Evolutionary conservation across 2,329 filamentous ascomycete species (phyloP).

Genomic region (Aspergillus pseudoglaucus): DNA sequence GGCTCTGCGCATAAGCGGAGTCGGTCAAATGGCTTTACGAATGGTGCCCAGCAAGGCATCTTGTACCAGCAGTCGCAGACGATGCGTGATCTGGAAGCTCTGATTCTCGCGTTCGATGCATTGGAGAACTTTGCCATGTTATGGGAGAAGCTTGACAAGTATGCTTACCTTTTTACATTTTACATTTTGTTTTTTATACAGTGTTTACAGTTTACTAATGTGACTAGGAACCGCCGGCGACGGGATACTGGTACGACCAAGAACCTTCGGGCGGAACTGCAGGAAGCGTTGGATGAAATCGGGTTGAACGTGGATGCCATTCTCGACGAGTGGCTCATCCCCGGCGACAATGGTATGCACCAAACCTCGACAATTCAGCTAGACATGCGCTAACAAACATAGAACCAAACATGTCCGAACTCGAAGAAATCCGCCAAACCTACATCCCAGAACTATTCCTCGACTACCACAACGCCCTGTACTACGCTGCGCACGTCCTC

Average conservation of each 20-base stretch:
- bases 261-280: conserved; percentile 51
- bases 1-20: conserved; percentile 24
- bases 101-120: conserved; percentile 59
- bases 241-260: conserved; percentile 34
- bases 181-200: neutral
- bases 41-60: conserved; percentile 17
- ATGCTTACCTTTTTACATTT: no score
- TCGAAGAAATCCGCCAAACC: conserved; percentile 60
- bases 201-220: conserved; percentile 9
- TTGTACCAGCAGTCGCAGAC: conserved; percentile 49
- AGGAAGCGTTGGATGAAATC: conserved; percentile 48
- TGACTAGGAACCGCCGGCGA: conserved; percentile 22
- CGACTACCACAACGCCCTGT: conserved; percentile 73
- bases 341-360: conserved; percentile 50
- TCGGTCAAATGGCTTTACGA: conserved; percentile 20
- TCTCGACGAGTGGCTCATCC: conserved; percentile 57
- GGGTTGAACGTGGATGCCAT: conserved; percentile 55
- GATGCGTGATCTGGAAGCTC: conserved; percentile 62
- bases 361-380: neutral
- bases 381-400: conserved; percentile 8
- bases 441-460: conserved; percentile 85
- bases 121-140: conserved; percentile 61
- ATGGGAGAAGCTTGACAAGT: conserved; percentile 42
- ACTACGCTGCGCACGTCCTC: conserved; percentile 68
- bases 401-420: conserved; percentile 55